Conservation (phyloP, 2,329 filamentous ascomycete species). For the Pseudogymnoascus sp. region DNA sequence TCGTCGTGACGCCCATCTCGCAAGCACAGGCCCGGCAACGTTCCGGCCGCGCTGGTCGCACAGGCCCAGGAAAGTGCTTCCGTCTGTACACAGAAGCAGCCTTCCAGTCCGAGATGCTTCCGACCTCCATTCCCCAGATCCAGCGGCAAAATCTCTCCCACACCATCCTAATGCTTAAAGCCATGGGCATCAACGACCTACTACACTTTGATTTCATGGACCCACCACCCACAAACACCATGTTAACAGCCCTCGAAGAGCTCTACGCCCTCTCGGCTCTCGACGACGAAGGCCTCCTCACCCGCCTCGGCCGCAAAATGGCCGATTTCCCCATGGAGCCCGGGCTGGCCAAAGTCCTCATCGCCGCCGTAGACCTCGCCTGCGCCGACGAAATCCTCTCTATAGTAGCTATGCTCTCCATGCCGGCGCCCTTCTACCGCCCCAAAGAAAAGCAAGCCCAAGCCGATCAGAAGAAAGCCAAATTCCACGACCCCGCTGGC, state of each 20-base stretch:
- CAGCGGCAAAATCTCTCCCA: conserved; percentile 87
- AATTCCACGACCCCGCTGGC: conserved; percentile 91
- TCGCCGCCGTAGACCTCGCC: conserved; percentile 74
- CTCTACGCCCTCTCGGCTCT: conserved; percentile 85
- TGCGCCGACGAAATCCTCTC: conserved; percentile 92
- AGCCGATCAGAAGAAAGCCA: conserved; percentile 94
- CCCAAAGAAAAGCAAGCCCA: conserved; percentile 96
- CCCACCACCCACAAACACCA: conserved; percentile 91
- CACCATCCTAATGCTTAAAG: conserved; percentile 95
- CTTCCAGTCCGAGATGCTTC: conserved; percentile 93
- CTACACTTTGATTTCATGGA: conserved; percentile 99
- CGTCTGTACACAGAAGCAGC: conserved; percentile 90
- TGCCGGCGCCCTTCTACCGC: conserved; percentile 81
- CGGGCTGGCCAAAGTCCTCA: conserved; percentile 79
- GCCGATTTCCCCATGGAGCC: conserved; percentile 98
- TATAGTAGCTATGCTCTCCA: conserved; percentile 89
- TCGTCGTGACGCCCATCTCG: conserved; percentile 92
- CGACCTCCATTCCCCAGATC: conserved; percentile 92
- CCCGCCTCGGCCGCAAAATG: conserved; percentile 89
- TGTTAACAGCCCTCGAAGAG: conserved; percentile 92
- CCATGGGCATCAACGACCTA: conserved; percentile 97
- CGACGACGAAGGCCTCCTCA: conserved; percentile 90
- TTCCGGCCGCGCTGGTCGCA: conserved; percentile 84
- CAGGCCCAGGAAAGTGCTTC: conserved; percentile 93
- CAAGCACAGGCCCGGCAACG: conserved; percentile 95